phyloP scores from a whole-genome alignment of 2,329 filamentous ascomycete species.

The Aspergillus unguis region DNA sequence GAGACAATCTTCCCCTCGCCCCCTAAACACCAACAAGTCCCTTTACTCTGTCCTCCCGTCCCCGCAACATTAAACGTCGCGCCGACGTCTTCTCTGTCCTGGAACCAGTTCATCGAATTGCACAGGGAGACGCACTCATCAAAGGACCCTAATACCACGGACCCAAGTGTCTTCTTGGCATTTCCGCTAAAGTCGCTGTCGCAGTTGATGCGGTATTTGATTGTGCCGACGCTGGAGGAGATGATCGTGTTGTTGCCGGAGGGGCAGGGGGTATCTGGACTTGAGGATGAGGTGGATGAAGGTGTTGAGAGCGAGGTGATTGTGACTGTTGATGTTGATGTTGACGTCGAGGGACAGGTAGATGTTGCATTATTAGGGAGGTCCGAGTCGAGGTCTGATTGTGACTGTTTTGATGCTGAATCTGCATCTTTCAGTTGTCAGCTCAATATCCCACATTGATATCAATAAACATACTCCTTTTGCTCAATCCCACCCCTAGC shows the following conservation, averaged over 20 bases:
- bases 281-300: not conserved
- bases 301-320: not conserved
- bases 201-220: slow-evolving; percentile 7
- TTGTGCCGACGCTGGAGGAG: not conserved
- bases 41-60: slow-evolving; percentile 2
- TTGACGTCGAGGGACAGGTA: not conserved
- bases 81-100: slow-evolving; percentile 3
- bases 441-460: not conserved
- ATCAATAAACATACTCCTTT: not conserved
- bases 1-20: not conserved
- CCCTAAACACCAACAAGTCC: slow-evolving; percentile 11
- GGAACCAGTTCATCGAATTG: slow-evolving; percentile 9
- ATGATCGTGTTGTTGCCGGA: slow-evolving; percentile 11
- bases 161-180: slow-evolving; percentile 1
- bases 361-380: not conserved
- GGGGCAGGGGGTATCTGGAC: slow-evolving; percentile 23
- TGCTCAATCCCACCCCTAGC: not conserved
- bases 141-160: slow-evolving; percentile 1
- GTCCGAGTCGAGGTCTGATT: not conserved
- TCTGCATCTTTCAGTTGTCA: not conserved
- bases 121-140: slow-evolving; percentile 5
- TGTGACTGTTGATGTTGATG: not conserved
- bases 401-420: not conserved
- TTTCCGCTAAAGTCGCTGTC: not conserved
- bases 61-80: slow-evolving; percentile 6